These are phyloP conservation scores for Sclerotinia glacialis DNA, from an alignment of 2,329 filamentous ascomycete genomes.

Conservation along the genomic window DNA sequence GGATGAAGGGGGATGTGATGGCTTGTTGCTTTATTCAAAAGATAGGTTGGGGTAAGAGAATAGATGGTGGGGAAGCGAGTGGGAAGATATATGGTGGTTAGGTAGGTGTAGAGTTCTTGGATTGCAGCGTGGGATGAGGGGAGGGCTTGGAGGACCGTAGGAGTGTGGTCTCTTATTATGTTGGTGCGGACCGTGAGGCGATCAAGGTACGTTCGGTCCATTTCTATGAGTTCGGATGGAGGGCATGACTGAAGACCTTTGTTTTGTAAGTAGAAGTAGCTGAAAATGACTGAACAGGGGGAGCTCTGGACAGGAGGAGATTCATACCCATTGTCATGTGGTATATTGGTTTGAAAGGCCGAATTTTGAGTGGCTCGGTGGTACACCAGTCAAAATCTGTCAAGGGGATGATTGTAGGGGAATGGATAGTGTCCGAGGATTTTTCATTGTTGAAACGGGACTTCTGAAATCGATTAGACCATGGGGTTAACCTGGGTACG, in stretches of 20 bases:
- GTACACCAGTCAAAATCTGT: conserved; percentile 49
- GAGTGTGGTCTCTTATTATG: conserved; percentile 46
- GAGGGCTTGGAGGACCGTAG: conserved; percentile 43
- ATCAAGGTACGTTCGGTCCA: conserved; percentile 57
- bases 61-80: conserved; percentile 55
- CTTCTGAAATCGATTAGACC: conserved; percentile 5
- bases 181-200: conserved; percentile 50
- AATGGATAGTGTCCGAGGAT: not conserved
- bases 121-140: conserved; percentile 46
- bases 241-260: conserved; percentile 52
- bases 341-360: conserved; percentile 60
- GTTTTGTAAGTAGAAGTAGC: not conserved
- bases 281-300: no score
- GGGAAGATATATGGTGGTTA: conserved; percentile 55
- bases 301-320: not conserved
- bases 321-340: conserved; percentile 62
- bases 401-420: conserved; percentile 40
- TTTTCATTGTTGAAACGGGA: not conserved
- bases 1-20: conserved; percentile 43
- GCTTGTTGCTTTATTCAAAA: conserved; percentile 48
- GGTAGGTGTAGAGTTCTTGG: conserved; percentile 55
- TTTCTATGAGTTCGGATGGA: conserved; percentile 53
- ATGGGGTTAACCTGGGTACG: not conserved
- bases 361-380: conserved; percentile 51
- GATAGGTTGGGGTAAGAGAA: conserved; percentile 33